Percentiles rank a stretch among this genome's conserved stretches.
These are phyloP conservation scores for Monascus ruber DNA, from an alignment of 2,329 filamentous ascomycete genomes.

Conservation along the genomic window DNA sequence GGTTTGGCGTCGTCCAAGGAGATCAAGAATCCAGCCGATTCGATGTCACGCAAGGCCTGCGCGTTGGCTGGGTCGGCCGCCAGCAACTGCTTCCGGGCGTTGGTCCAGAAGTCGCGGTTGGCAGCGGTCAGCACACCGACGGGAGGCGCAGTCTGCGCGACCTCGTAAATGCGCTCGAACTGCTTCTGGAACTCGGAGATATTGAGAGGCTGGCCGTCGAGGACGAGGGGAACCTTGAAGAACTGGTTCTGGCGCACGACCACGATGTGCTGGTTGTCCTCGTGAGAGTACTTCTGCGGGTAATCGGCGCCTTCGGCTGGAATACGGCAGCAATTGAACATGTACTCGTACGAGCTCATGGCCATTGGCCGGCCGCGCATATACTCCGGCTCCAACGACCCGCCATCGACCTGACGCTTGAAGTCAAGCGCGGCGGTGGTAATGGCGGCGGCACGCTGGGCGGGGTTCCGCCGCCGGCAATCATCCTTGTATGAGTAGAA, in stretches of 20 bases:
- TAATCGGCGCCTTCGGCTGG: slow-evolving; percentile 72
- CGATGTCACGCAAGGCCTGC: slow-evolving; percentile 64
- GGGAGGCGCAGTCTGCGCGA: slow-evolving; percentile 57
- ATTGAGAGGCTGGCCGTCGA: slow-evolving; percentile 75
- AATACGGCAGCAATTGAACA: slow-evolving; percentile 92
- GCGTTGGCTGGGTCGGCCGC: slow-evolving; percentile 69
- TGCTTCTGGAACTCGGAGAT: slow-evolving; percentile 81
- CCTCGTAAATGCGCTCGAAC: slow-evolving; percentile 73
- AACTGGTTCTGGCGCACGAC: slow-evolving; percentile 94
- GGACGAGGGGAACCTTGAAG: slow-evolving; percentile 79
- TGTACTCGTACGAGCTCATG: slow-evolving; percentile 97
- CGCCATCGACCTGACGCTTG: slow-evolving; percentile 78
- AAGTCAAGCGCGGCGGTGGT: slow-evolving; percentile 79
- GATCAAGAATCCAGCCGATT: slow-evolving; percentile 80
- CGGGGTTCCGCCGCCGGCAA: slow-evolving; percentile 71
- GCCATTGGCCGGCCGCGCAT: slow-evolving; percentile 96
- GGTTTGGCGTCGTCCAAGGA: slow-evolving; percentile 88
- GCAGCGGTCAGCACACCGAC: slow-evolving; percentile 81
- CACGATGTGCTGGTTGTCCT: slow-evolving; percentile 75
- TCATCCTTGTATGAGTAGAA: slow-evolving; percentile 99
- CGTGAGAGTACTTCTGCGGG: slow-evolving; percentile 64
- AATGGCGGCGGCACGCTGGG: slow-evolving; percentile 86
- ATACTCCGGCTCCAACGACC: slow-evolving; percentile 87
- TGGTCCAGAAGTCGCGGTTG: slow-evolving; percentile 87
- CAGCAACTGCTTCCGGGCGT: slow-evolving; percentile 66